phyloP scores from a whole-genome alignment of 23 red algal species.

The Gracilariopsis chorda region DNA sequence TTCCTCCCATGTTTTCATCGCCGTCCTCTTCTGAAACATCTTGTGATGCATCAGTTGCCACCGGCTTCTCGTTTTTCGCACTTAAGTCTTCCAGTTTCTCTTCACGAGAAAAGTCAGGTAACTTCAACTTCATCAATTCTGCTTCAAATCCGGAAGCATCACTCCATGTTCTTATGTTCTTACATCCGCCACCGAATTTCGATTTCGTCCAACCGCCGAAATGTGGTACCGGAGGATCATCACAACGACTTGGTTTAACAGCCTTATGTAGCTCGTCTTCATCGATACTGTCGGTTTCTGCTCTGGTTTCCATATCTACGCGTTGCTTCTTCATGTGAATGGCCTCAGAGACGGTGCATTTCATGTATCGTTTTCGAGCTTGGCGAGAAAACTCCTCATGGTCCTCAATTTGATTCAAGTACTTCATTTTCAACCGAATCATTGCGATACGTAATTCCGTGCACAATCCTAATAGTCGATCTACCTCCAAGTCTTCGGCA shows the following conservation, averaged over 20 bases:
- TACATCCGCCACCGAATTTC: no score
- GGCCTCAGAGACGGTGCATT: background rate
- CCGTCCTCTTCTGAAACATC: background rate
- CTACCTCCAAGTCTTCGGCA: conserved; percentile 4
- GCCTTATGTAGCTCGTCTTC: background rate
- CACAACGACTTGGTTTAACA: background rate
- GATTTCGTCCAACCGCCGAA: background rate
- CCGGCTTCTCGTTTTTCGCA: background rate
- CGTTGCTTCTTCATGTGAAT: background rate
- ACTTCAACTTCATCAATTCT: background rate
- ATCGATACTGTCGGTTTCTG: background rate
- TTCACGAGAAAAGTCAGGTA: background rate
- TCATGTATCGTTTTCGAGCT: background rate
- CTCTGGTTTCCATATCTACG: background rate
- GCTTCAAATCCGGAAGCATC: background rate
- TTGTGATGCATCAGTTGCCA: background rate
- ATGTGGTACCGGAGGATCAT: background rate
- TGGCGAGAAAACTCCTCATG: background rate
- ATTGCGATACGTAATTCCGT: background rate
- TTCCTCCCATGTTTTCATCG: conserved; percentile 20
- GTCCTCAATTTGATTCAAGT: background rate
- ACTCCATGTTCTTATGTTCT: background rate
- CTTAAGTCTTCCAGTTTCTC: background rate
- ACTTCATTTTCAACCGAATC: conserved; percentile 23
- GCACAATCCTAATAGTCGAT: background rate